These are phyloP conservation scores for Gossypium sturtianum DNA, from an alignment of 345 rosid species.

Conservation along the genomic window DNA sequence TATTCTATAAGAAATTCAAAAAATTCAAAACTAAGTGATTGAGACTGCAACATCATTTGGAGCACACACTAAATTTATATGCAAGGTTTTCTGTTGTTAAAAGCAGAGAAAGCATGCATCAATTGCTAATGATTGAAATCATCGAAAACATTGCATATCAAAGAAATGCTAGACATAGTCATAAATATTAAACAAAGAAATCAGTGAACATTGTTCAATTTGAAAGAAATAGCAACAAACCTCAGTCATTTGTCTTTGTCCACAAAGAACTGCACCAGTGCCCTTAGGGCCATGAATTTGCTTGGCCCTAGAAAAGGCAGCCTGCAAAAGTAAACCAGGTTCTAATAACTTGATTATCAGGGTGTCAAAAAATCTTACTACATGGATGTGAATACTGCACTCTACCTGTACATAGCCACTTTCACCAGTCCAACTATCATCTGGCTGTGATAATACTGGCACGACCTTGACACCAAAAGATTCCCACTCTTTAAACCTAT, in stretches of 20 bases:
- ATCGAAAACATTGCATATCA: not conserved
- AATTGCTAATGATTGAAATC: not conserved
- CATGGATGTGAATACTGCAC: not conserved
- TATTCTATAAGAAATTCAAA: not conserved
- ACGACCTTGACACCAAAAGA: slow-evolving; percentile 73
- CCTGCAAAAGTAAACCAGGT: slow-evolving; percentile 39
- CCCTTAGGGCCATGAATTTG: slow-evolving; percentile 44
- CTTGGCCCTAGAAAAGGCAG: slow-evolving; percentile 78
- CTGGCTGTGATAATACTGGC: slow-evolving; percentile 89
- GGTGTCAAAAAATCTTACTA: not conserved
- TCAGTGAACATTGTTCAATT: not conserved
- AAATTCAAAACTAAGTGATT: not conserved
- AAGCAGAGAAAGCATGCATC: not conserved
- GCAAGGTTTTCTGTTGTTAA: not conserved
- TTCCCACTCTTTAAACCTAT: slow-evolving; percentile 89
- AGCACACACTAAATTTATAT: not conserved
- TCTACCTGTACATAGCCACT: slow-evolving; percentile 90
- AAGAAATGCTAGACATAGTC: not conserved
- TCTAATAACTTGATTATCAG: not conserved
- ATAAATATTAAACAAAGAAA: not conserved
- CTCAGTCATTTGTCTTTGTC: slow-evolving; percentile 96
- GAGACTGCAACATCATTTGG: not conserved
- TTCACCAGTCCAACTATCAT: slow-evolving; percentile 77
- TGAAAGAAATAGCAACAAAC: slow-evolving; percentile 30
- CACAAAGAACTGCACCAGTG: slow-evolving; percentile 81